Percentiles rank a stretch among this genome's conserved stretches.
phyloP scores from a whole-genome alignment of 176 grass and related monocot genomes.

The Oryza glumipatula region DNA sequence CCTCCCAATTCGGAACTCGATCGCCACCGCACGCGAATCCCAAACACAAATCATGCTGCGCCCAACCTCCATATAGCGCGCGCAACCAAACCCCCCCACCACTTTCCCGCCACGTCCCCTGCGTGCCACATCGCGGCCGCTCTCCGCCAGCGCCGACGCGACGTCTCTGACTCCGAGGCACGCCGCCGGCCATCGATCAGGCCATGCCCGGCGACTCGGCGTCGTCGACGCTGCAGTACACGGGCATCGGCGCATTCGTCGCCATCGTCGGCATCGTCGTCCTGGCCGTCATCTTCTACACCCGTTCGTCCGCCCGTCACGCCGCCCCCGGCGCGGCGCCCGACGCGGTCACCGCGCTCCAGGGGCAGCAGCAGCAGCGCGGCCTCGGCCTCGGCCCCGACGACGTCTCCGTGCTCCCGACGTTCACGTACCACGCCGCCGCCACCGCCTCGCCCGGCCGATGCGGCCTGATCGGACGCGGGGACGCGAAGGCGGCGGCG shows the following conservation, averaged over 20 bases:
- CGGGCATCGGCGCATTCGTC: conserved; percentile 47
- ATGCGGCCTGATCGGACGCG: not conserved
- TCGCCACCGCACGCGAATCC: not conserved
- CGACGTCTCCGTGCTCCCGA: conserved; percentile 52
- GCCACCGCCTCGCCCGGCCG: conserved; percentile 7
- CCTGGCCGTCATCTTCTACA: conserved; percentile 18
- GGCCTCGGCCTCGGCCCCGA: conserved; percentile 36
- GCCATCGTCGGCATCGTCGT: conserved; percentile 30
- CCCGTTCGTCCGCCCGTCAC: not conserved
- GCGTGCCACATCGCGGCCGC: not conserved
- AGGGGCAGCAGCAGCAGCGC: not conserved
- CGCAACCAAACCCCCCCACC: not conserved
- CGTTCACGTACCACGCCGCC: conserved; percentile 47
- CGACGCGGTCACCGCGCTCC: not conserved
- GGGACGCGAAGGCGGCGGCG: not conserved
- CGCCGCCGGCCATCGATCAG: too few relatives aligned
- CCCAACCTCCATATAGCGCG: not conserved
- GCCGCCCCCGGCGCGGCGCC: not conserved
- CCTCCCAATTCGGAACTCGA: too few relatives aligned
- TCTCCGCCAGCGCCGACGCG: too few relatives aligned
- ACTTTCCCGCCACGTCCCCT: not conserved
- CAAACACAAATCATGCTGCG: not conserved
- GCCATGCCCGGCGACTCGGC: conserved; percentile 27
- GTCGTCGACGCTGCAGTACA: conserved; percentile 38
- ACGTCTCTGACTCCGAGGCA: not conserved